Conservation (phyloP, 306 rosid species). For the Cicer yamashitae region DNA sequence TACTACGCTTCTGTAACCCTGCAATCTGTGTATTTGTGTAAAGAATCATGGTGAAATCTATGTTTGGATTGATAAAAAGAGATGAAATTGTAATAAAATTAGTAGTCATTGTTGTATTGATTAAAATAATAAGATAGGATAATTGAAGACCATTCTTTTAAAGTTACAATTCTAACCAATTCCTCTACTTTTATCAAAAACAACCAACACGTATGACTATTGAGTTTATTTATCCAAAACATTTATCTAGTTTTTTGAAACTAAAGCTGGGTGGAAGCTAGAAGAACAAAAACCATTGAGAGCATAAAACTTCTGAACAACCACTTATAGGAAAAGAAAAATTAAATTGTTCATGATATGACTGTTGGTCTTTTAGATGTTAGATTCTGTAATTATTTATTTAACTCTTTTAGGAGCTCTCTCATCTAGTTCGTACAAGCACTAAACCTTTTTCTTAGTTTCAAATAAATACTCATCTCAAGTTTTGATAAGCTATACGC, state of each 20-base stretch:
- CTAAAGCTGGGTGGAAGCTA: not conserved
- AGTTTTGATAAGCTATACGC: not conserved
- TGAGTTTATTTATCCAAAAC: not conserved
- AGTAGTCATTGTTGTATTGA: not conserved
- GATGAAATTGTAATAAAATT: not conserved
- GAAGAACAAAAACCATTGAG: not conserved
- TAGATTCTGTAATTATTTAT: not conserved
- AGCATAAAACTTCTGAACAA: not conserved
- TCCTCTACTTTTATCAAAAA: not conserved
- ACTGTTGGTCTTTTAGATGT: not conserved
- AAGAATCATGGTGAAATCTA: not conserved
- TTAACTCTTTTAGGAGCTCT: not conserved
- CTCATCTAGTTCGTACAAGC: not conserved
- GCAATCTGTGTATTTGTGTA: not conserved
- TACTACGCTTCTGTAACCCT: not conserved
- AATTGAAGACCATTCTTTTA: not conserved
- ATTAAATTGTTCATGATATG: not conserved
- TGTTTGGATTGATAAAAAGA: not conserved
- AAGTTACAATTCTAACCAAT: not conserved
- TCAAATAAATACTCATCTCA: not conserved
- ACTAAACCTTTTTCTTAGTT: not conserved
- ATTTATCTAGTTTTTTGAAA: constrained; percentile 7
- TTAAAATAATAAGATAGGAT: not conserved
- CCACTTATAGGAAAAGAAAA: not conserved
- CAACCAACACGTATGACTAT: not conserved